Conservation (phyloP, 805 yeast genomes). For the Candida germanica region DNA sequence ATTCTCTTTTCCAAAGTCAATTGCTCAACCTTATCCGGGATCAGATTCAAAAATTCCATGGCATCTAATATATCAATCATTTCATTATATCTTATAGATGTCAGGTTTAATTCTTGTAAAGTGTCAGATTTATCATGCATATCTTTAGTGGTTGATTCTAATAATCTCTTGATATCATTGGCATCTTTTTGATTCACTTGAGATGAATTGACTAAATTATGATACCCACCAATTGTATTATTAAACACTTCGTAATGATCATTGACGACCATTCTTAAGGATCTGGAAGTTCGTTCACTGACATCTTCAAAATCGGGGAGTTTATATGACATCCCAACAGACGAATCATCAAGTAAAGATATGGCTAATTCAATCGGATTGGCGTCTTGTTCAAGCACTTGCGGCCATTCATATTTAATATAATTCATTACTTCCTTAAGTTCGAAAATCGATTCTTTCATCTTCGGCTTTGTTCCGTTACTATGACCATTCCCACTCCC, state of each 20-base stretch:
- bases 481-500: too few species aligned
- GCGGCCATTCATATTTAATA: slow-evolving; percentile 45
- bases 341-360: slow-evolving; percentile 77
- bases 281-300: slow-evolving; percentile 52
- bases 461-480: slow-evolving; percentile 2
- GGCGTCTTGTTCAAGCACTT: slow-evolving; percentile 37
- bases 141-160: slow-evolving; percentile 48
- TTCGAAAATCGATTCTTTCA: slow-evolving; percentile 30
- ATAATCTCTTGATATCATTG: slow-evolving; percentile 43
- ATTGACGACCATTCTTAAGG: slow-evolving; percentile 69
- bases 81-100: slow-evolving; percentile 59
- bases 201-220: slow-evolving; percentile 61
- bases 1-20: slow-evolving; percentile 69
- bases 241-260: slow-evolving; percentile 83
- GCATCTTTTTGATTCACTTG: slow-evolving; percentile 63
- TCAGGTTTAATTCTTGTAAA: slow-evolving; percentile 61
- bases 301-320: slow-evolving; percentile 63
- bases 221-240: slow-evolving; percentile 80
- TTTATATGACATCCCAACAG: slow-evolving; percentile 85
- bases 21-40: slow-evolving; percentile 64
- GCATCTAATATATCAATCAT: slow-evolving; percentile 68
- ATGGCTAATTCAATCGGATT: slow-evolving; percentile 67
- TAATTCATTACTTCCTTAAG: slow-evolving; percentile 34
- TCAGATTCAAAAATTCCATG: slow-evolving; percentile 55
- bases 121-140: slow-evolving; percentile 53